A percentile compares a stretch with the other conserved stretches of the same genome.
phyloP scores from a whole-genome alignment of 352 stramenopile species.

The Phytophthora colocasiae region DNA sequence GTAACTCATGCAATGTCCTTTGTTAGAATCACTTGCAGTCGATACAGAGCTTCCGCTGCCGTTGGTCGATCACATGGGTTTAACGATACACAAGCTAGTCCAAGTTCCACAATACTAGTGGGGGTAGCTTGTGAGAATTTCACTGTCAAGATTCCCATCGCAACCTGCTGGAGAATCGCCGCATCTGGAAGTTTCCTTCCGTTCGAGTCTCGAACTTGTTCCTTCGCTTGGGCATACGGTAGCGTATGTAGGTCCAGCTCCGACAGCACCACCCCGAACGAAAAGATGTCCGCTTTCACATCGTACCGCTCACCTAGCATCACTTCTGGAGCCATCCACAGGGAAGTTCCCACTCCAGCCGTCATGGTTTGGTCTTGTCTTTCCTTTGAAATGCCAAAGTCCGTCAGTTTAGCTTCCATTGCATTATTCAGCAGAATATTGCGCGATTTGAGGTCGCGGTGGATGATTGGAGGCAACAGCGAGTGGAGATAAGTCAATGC shows the following conservation, averaged over 20 bases:
- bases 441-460: slow-evolving; percentile 41
- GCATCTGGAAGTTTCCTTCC: slow-evolving; percentile 30
- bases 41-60: slow-evolving; percentile 43
- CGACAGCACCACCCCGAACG: slow-evolving; percentile 46
- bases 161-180: slow-evolving; percentile 45
- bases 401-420: slow-evolving; percentile 36
- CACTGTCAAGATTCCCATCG: slow-evolving; percentile 41
- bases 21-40: slow-evolving; percentile 31
- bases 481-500: slow-evolving; percentile 46
- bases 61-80: slow-evolving; percentile 39
- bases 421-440: slow-evolving; percentile 41
- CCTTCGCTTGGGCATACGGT: slow-evolving; percentile 38
- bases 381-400: slow-evolving; percentile 43
- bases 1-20: slow-evolving; percentile 15
- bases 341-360: slow-evolving; percentile 32
- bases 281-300: slow-evolving; percentile 48
- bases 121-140: slow-evolving; percentile 29
- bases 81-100: slow-evolving; percentile 37
- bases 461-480: slow-evolving; percentile 39
- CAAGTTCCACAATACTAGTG: slow-evolving; percentile 29
- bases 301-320: slow-evolving; percentile 42
- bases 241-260: slow-evolving; percentile 40
- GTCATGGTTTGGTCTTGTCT: slow-evolving; percentile 42
- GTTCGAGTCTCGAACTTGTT: slow-evolving; percentile 19
- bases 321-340: slow-evolving; percentile 80